phyloP scores from a whole-genome alignment of 2,329 filamentous ascomycete species.

The Emydomyces testavorans region DNA sequence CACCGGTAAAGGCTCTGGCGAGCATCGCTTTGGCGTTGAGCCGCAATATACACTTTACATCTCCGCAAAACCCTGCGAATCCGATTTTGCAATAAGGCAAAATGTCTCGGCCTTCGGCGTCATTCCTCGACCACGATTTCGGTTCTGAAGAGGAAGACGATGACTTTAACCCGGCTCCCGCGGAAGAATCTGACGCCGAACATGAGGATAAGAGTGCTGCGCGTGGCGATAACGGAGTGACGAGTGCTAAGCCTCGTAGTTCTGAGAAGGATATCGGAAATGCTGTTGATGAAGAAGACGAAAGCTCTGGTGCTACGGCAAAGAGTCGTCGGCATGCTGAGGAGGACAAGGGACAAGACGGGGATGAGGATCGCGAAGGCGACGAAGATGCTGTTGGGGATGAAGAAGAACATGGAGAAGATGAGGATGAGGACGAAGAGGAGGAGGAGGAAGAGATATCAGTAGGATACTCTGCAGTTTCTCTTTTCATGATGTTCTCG shows the following conservation, averaged over 20 bases:
- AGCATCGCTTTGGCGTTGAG: background rate
- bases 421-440: slow-evolving; percentile 40
- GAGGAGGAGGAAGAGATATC: slow-evolving; percentile 51
- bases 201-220: slow-evolving; percentile 33
- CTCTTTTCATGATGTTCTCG: background rate
- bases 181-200: slow-evolving; percentile 62
- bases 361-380: slow-evolving; percentile 41
- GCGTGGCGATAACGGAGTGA: slow-evolving; percentile 21
- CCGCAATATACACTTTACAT: background rate
- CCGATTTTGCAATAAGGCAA: slow-evolving; percentile 9
- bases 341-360: slow-evolving; percentile 34
- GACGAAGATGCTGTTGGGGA: slow-evolving; percentile 51
- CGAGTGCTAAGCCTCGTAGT: slow-evolving; percentile 15
- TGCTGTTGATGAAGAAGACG: slow-evolving; percentile 36
- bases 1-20: background rate
- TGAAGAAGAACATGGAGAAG: slow-evolving; percentile 35
- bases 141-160: slow-evolving; percentile 63
- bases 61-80: background rate
- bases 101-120: slow-evolving; percentile 27
- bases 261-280: slow-evolving; percentile 36
- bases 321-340: slow-evolving; percentile 24
- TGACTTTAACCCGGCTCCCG: slow-evolving; percentile 77
- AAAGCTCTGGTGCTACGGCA: slow-evolving; percentile 20
- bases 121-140: slow-evolving; percentile 42
- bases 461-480: slow-evolving; percentile 24